A percentile compares a stretch with the other conserved stretches of the same genome.
phyloP scores from a whole-genome alignment of 139 green algal genomes.

The Micromonas commoda region DNA sequence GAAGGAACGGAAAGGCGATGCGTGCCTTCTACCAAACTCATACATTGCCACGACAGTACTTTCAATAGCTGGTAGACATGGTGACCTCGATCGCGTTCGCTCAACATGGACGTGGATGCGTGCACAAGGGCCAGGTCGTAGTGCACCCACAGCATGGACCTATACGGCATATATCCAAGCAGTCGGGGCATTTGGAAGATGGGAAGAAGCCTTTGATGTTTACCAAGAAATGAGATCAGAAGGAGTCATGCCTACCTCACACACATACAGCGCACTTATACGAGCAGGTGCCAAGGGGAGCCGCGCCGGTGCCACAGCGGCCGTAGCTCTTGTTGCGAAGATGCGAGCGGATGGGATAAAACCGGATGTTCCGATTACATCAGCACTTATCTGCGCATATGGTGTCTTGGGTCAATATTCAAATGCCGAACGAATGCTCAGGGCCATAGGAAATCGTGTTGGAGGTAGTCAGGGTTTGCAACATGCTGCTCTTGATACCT shows the following conservation, averaged over 20 bases:
- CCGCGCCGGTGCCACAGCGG: not conserved
- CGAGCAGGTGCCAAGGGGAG: not conserved
- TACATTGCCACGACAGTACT: not conserved
- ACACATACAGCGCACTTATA: conserved; percentile 15
- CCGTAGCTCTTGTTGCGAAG: not conserved
- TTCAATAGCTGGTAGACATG: not conserved
- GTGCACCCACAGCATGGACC: not conserved
- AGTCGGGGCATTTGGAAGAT: not conserved
- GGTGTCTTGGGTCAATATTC: not conserved
- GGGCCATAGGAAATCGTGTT: not conserved
- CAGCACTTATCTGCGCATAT: conserved; percentile 7
- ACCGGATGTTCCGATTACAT: conserved; percentile 11
- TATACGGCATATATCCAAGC: not conserved
- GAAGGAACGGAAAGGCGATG: too few species aligned
- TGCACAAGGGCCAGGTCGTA: not conserved
- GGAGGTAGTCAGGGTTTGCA: not conserved
- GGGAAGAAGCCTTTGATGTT: not conserved
- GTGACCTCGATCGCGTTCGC: not conserved
- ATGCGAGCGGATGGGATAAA: not conserved
- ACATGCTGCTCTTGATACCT: not conserved
- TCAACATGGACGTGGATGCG: not conserved
- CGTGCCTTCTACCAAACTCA: too few species aligned
- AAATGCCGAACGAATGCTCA: not conserved
- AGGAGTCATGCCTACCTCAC: not conserved
- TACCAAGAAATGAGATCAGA: not conserved